A percentile compares a stretch with the other conserved stretches of the same genome.
These are phyloP conservation scores for Phalaenopsis hybrid DNA, from an alignment of 116 monocot species.

Conservation along the genomic window DNA sequence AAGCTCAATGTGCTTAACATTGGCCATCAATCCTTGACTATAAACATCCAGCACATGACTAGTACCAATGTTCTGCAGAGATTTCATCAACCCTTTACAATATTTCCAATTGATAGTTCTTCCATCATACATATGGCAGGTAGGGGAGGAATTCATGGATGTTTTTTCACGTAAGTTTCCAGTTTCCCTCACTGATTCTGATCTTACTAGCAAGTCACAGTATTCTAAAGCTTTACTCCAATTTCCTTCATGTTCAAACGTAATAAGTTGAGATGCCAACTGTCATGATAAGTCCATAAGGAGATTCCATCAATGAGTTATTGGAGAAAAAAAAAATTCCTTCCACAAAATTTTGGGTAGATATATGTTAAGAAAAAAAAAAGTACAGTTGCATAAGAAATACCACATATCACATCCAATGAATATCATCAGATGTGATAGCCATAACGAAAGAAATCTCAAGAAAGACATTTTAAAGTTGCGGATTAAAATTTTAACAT, in stretches of 20 bases:
- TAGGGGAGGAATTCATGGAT: conserved; percentile 8
- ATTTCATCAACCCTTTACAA: conserved; percentile 80
- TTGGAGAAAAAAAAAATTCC: neutral
- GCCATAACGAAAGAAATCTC: neutral
- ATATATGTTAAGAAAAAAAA: neutral
- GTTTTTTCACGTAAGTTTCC: conserved; percentile 15
- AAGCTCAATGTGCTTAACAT: conserved; percentile 45
- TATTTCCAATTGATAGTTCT: conserved; percentile 45
- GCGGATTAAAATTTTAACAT: neutral
- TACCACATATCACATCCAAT: neutral
- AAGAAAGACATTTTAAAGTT: neutral
- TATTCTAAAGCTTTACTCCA: conserved; percentile 90
- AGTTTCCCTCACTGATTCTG: conserved; percentile 21
- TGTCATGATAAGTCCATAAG: conserved; percentile 13
- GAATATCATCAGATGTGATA: neutral
- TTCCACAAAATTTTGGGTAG: neutral
- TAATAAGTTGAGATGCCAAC: conserved; percentile 80
- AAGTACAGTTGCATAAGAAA: neutral
- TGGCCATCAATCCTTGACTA: conserved; percentile 60
- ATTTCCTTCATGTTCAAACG: conserved; percentile 87
- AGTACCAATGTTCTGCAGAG: conserved; percentile 89
- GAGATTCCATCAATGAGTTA: neutral
- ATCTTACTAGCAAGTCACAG: conserved; percentile 80
- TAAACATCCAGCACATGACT: conserved; percentile 79
- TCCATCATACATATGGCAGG: conserved; percentile 12